Evolutionary conservation across 1,284 basidiomycete genomes (phyloP), one percentile per base, ranked within the genome.

Genomic region (Ustilago xerochloae): DNA sequence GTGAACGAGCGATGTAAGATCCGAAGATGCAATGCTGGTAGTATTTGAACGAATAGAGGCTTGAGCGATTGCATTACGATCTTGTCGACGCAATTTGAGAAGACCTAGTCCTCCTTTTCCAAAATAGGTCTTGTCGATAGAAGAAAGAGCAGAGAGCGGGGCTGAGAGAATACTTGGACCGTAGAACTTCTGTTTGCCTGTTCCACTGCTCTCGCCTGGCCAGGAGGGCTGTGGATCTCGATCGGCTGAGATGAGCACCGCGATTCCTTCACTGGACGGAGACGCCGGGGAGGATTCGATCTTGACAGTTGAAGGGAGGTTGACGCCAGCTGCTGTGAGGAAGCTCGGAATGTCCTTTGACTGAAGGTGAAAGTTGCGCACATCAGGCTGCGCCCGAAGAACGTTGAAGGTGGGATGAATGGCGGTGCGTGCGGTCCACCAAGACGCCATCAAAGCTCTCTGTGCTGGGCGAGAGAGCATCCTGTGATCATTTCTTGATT

Each of bases 241-340:
- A 35, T 76, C 74, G 9, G 74, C 74, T 2, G 66, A 68, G 36
- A 76, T 67, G 39, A 76, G 69, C 12, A 76, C 56, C 13, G 74
- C 74, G 6, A 76, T 48, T 29, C 71, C 66, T 16, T 52, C 53
- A 3, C 15, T 9, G 4, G 20, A 5, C 3, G 18, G 22, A 4
- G 56, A 8, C 0, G 52, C 2, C 8, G 52, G 15, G 10, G 32
- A 28, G 15, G 52, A 10, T 16, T 53, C 52, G 55, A 74, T 36
- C 8, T 33, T 18, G 30, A 61, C 29, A 6, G 54, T 46, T 0
- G 36, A 4, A 2, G 59, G 56, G 3, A 69, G 54, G 3, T 28
- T 35, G 1, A 51, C 48, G 24, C 56, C 56, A 15, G 61, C 62
- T 38, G 68, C 48, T 2, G 32, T 35, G 26, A 75, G 63, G 22